Conservation (phyloP, 805 yeast species). For the Candida arabinofermentans region DNA sequence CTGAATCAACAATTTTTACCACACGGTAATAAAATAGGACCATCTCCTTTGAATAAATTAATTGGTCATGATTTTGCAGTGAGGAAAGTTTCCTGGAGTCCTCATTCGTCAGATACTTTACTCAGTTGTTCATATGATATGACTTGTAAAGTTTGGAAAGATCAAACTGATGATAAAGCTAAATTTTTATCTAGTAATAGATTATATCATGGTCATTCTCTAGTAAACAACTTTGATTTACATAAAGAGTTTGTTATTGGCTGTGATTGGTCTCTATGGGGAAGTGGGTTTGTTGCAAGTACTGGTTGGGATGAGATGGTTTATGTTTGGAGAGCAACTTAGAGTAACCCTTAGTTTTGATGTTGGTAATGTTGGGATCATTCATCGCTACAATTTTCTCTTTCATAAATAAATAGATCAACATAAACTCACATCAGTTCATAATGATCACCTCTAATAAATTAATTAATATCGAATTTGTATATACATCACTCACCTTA, state of each 20-base stretch:
- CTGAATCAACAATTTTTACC: slow-evolving; percentile 32
- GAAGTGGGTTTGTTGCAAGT: slow-evolving; percentile 91
- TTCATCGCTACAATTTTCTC: neutral
- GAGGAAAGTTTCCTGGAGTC: slow-evolving; percentile 81
- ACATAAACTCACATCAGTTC: no score
- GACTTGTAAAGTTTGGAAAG: slow-evolving; percentile 87
- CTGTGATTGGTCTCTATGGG: slow-evolving; percentile 96
- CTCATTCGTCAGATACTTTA: slow-evolving; percentile 70
- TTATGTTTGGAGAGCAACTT: slow-evolving; percentile 75
- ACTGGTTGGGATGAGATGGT: slow-evolving; percentile 97
- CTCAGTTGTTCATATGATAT: slow-evolving; percentile 85
- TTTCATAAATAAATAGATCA: neutral
- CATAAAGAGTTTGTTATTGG: slow-evolving; percentile 92
- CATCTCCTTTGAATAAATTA: slow-evolving; percentile 71
- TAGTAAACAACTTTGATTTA: slow-evolving; percentile 52
- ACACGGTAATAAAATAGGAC: slow-evolving; percentile 46
- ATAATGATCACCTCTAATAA: no score
- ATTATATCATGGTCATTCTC: slow-evolving; percentile 45
- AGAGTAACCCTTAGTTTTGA: neutral
- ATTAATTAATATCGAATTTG: neutral
- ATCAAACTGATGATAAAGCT: slow-evolving; percentile 57
- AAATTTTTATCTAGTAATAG: slow-evolving; percentile 43
- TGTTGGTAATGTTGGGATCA: neutral
- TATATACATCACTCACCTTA: slow-evolving; percentile 2
- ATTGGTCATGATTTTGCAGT: slow-evolving; percentile 89